Evolutionary conservation across 2,329 filamentous ascomycete genomes (phyloP).

Genomic region (Epichloe glyceriae): DNA sequence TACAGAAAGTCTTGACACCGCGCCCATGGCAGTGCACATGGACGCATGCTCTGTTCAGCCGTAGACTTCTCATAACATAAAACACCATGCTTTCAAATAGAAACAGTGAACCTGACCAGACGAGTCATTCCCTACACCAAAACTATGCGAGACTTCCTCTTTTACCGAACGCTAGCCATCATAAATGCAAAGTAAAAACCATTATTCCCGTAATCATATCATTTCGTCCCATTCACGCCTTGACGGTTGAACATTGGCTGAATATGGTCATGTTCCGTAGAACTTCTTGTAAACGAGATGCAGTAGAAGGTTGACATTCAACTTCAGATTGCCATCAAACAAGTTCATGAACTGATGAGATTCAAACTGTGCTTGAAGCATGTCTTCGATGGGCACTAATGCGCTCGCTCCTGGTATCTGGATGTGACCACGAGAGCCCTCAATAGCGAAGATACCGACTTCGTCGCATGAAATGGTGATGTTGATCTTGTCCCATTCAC

Average conservation of each 20-base stretch:
- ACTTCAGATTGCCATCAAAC: conserved; percentile 71
- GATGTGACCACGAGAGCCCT: conserved; percentile 82
- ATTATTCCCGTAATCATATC: not conserved
- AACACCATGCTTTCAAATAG: not conserved
- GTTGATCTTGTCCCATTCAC: conserved; percentile 84
- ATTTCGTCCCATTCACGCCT: not conserved
- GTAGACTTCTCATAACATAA: not conserved
- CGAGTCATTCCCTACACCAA: conserved; percentile 1
- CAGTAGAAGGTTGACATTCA: conserved; percentile 94
- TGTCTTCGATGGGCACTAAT: conserved; percentile 77
- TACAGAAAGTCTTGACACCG: not conserved
- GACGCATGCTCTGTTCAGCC: not conserved
- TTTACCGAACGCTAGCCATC: not conserved
- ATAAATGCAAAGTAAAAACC: not conserved
- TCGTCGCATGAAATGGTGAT: conserved; percentile 89
- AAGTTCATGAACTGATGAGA: conserved; percentile 92
- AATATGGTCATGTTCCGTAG: conserved; percentile 47
- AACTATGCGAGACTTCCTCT: conserved; percentile 1
- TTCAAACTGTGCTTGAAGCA: conserved; percentile 94
- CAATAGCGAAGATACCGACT: conserved; percentile 85
- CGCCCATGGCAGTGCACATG: not conserved
- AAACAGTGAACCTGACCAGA: not conserved
- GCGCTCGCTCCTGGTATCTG: conserved; percentile 91
- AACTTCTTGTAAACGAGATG: conserved; percentile 99
- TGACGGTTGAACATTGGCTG: not conserved